A percentile compares a stretch with the other conserved stretches of the same genome.
Evolutionary conservation across 78 protist species (phyloP).

Genomic region (Dictyostelium brefeldianum): DNA sequence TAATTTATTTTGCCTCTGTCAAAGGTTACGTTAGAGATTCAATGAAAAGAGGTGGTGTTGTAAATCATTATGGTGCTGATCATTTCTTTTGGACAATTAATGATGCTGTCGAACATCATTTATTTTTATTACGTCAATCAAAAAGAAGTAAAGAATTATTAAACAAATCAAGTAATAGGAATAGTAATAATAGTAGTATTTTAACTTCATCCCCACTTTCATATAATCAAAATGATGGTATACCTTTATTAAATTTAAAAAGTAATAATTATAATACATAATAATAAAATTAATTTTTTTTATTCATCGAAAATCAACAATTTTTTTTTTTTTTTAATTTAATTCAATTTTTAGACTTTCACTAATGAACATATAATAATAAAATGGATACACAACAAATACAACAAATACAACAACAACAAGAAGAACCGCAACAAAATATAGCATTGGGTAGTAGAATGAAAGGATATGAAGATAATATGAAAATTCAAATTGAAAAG

Average conservation of each 20-base stretch:
- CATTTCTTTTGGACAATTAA: slow-evolving; percentile 77
- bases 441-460: background rate
- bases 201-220: background rate
- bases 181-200: no score
- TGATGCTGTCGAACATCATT: slow-evolving; percentile 77
- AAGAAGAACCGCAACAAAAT: no score
- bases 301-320: no score
- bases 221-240: background rate
- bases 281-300: no score
- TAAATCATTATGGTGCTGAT: slow-evolving; percentile 64
- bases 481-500: background rate
- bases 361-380: no score
- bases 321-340: no score
- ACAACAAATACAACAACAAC: no score
- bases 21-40: slow-evolving; percentile 75
- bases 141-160: slow-evolving; percentile 24
- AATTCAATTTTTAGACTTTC: no score
- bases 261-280: no score
- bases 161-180: background rate
- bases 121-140: slow-evolving; percentile 32
- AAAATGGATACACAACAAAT: no score
- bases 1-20: slow-evolving; percentile 58
- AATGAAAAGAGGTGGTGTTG: slow-evolving; percentile 77
- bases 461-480: slow-evolving; percentile 3
- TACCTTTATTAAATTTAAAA: background rate